Evolutionary conservation across 2,329 filamentous ascomycete species (phyloP).

Genomic region (Colletotrichum australisinense): DNA sequence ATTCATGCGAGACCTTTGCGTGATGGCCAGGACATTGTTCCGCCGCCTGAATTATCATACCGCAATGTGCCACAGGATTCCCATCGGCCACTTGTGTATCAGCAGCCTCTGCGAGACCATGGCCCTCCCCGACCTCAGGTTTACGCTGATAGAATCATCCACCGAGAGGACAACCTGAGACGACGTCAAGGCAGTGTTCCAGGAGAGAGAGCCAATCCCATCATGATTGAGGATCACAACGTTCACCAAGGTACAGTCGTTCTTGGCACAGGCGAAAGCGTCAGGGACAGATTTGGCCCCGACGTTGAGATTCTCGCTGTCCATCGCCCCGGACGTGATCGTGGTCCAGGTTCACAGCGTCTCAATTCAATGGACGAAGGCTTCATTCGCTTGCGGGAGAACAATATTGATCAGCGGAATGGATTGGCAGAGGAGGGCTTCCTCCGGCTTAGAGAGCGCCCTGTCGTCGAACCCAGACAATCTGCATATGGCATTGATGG

Average conservation of each 20-base stretch:
- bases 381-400: conserved; percentile 29
- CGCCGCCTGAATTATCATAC: not conserved
- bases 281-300: conserved; percentile 33
- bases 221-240: conserved; percentile 54
- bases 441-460: conserved; percentile 23
- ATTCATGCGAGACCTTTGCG: not conserved
- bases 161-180: not conserved
- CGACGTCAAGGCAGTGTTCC: not conserved
- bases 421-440: conserved; percentile 28
- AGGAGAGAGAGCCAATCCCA: conserved; percentile 46
- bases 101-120: conserved; percentile 42
- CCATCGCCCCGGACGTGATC: conserved; percentile 22
- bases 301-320: conserved; percentile 34
- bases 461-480: not conserved
- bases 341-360: conserved; percentile 6
- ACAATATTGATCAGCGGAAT: conserved; percentile 2
- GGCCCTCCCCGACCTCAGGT: conserved; percentile 44
- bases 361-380: conserved; percentile 14
- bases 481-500: not conserved
- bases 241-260: conserved; percentile 2
- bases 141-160: conserved; percentile 21
- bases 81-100: conserved; percentile 33
- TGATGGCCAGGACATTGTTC: not conserved
- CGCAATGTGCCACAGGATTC: conserved; percentile 33
- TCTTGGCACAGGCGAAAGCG: conserved; percentile 50